Evolutionary conservation across 2,329 filamentous ascomycete species (phyloP), one percentile per base, ranked within the genome.

Genomic region (Calonectria leucothoes): DNA sequence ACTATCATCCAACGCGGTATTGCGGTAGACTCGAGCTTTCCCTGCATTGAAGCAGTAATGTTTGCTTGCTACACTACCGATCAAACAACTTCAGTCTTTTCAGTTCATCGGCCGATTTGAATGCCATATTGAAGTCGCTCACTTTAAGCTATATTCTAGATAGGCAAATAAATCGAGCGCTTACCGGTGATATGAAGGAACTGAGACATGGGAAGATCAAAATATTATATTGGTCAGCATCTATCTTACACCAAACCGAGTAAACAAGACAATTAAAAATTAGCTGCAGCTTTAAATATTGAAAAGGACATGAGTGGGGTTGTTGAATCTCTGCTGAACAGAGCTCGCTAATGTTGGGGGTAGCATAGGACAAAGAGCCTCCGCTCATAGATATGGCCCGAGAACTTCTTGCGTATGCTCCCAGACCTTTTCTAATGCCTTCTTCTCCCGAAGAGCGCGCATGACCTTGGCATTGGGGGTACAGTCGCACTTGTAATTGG

Each of bases 351-450:
- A 4, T 3, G 23, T 45, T 23, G 23, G 20, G 20, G 2, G 20
- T 45, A n/a, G 2, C 4, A 45, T 8, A 4, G 7, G 8, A 5
- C 0, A 45, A 45, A 23, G 10, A 1, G 10, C 42, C n/a, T 8
- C 20, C n/a, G 6, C 8, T 45, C 42, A 75, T 29, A 79, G 14
- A 69, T 76, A 74, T 1, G 76, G 69, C 17, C 25, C 20, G 23
- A 85, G 72, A 67, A 84, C 69, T 64, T 84, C 71, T 69, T 79
- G 75, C 7, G 83, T 84, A 59, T 85, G 82, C 0, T 80, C 77
- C 82, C 83, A 84, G 37, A 85, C 63, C 70, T 78, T 82, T 8
- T 45, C 73, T 74, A 72, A 72, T 2, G 80, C 80, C 55, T 79
- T 80, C 66, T 82, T 45, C 42, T 45, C 80, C 52, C 83, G 79